A percentile compares a stretch with the other conserved stretches of the same genome.
These are phyloP conservation scores for Arthrinium phaeospermum DNA, from an alignment of 2,329 filamentous ascomycete species.

Conservation along the genomic window DNA sequence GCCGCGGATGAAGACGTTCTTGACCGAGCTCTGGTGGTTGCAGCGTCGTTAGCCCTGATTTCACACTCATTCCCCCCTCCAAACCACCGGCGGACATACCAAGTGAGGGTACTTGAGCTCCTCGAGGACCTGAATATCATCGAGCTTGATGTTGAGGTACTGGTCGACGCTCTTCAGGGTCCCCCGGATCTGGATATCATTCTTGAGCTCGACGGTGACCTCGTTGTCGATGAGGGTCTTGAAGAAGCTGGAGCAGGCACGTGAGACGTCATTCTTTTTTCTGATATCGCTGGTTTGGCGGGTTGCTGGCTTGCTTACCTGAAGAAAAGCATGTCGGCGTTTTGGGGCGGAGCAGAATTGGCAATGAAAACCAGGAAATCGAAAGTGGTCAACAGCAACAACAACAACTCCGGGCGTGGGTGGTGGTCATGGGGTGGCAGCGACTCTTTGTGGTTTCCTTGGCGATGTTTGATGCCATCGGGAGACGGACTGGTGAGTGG, in stretches of 20 bases:
- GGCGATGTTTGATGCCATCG: slow-evolving; percentile 10
- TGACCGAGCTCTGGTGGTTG: slow-evolving; percentile 69
- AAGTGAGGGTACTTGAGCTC: slow-evolving; percentile 95
- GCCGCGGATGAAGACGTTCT: slow-evolving; percentile 94
- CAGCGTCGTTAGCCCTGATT: not conserved
- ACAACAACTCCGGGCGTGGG: not conserved
- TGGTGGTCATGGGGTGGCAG: not conserved
- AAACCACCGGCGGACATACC: slow-evolving; percentile 50
- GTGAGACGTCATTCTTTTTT: not conserved
- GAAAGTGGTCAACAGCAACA: not conserved
- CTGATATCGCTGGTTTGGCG: not conserved
- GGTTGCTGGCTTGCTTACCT: slow-evolving; percentile 29
- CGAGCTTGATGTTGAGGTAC: slow-evolving; percentile 98
- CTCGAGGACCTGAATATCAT: slow-evolving; percentile 91
- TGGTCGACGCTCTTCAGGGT: slow-evolving; percentile 97
- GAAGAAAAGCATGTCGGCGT: slow-evolving; percentile 33
- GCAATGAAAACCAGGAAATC: not conserved
- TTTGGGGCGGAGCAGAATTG: slow-evolving; percentile 21
- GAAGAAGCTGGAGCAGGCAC: slow-evolving; percentile 75
- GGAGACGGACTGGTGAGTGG: slow-evolving; percentile 2
- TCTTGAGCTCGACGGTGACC: slow-evolving; percentile 98
- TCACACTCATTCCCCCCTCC: not conserved
- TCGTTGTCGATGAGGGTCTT: slow-evolving; percentile 97
- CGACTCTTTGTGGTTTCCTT: not conserved
- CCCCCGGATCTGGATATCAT: slow-evolving; percentile 96